These are phyloP conservation scores for Diaporthe capsici DNA, from an alignment of 2,329 filamentous ascomycete species.

Conservation along the genomic window DNA sequence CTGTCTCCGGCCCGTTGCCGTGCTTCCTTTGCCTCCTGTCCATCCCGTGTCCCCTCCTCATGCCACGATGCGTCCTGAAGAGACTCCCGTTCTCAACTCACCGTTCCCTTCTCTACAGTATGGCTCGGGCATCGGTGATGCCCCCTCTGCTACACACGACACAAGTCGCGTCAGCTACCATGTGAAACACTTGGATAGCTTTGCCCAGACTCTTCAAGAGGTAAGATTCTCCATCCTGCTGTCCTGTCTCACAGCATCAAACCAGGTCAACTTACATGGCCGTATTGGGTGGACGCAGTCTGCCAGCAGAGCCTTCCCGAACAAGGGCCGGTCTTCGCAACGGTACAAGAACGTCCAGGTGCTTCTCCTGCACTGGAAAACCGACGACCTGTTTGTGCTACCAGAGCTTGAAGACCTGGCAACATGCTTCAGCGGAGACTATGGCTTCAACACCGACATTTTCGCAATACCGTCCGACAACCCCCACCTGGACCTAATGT, in stretches of 20 bases:
- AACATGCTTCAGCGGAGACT: constrained; percentile 67
- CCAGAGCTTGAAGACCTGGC: constrained; percentile 71
- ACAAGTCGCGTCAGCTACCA: constrained; percentile 71
- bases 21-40: background rate
- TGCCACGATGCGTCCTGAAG: constrained; percentile 31
- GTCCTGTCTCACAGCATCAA: background rate
- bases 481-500: constrained; percentile 70
- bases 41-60: background rate
- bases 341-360: constrained; percentile 70
- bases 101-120: constrained; percentile 58
- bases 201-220: constrained; percentile 68
- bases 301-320: constrained; percentile 69
- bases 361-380: constrained; percentile 70
- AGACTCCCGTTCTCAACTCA: constrained; percentile 42
- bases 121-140: constrained; percentile 58
- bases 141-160: constrained; percentile 66
- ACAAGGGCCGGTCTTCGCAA: constrained; percentile 65
- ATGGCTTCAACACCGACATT: constrained; percentile 69
- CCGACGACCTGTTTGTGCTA: constrained; percentile 70
- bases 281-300: constrained; percentile 56
- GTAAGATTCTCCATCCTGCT: constrained; percentile 49
- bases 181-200: constrained; percentile 68
- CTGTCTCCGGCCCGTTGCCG: constrained; percentile 10
- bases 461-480: constrained; percentile 72
- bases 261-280: constrained; percentile 19